Conservation (phyloP, 2,329 filamentous ascomycete species). For the Colletotrichum sp. region DNA sequence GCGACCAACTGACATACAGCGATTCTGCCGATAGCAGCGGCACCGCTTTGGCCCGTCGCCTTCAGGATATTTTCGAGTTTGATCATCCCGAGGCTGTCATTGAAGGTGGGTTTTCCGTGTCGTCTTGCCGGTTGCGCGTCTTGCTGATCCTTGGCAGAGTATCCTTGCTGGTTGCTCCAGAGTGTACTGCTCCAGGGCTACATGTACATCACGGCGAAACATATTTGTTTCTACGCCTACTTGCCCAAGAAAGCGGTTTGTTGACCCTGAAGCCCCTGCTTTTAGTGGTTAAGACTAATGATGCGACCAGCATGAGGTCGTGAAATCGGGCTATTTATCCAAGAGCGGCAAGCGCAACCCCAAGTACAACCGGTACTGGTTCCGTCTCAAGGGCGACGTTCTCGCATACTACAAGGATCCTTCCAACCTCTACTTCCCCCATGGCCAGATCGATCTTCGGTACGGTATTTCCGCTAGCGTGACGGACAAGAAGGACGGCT, state of each 20-base stretch:
- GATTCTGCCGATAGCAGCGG: constrained; percentile 43
- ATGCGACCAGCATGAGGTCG: constrained; percentile 63
- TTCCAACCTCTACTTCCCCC: constrained; percentile 87
- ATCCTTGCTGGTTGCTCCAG: constrained; percentile 91
- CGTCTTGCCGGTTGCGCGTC: neutral
- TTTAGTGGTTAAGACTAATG: neutral
- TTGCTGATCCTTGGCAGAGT: constrained; percentile 61
- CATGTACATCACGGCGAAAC: constrained; percentile 91
- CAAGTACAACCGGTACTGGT: constrained; percentile 91
- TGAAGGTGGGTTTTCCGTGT: constrained; percentile 58
- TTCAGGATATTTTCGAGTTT: constrained; percentile 89
- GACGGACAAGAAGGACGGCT: constrained; percentile 76
- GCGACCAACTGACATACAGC: constrained; percentile 37
- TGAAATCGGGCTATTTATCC: constrained; percentile 86
- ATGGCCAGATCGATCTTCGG: constrained; percentile 88
- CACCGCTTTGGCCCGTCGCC: constrained; percentile 68
- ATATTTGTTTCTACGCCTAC: constrained; percentile 97
- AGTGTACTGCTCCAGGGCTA: constrained; percentile 93
- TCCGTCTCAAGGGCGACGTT: constrained; percentile 88
- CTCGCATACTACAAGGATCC: constrained; percentile 87
- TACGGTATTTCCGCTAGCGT: constrained; percentile 89
- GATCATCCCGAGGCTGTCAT: constrained; percentile 83
- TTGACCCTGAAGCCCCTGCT: constrained; percentile 12
- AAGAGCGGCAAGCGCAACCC: constrained; percentile 91
- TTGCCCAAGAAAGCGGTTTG: constrained; percentile 89